These are phyloP conservation scores for Ceriops decandra DNA, from an alignment of 345 rosid genomes.

Conservation along the genomic window DNA sequence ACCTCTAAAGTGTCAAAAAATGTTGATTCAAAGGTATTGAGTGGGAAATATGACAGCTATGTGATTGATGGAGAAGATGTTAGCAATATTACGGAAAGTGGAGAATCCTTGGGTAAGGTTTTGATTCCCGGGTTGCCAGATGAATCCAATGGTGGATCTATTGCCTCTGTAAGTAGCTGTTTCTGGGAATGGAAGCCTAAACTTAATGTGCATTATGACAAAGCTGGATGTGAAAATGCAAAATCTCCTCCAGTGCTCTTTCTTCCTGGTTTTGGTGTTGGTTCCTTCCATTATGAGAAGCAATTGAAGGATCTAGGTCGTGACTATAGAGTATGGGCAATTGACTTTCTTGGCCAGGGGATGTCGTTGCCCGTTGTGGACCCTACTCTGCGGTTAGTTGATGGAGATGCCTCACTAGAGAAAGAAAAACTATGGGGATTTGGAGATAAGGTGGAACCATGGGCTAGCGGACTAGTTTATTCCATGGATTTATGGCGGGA, in stretches of 20 bases:
- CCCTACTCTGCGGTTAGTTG: constrained; percentile 47
- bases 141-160: constrained; percentile 46
- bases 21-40: constrained; percentile 32
- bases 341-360: constrained; percentile 96
- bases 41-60: constrained; percentile 43
- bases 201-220: constrained; percentile 67
- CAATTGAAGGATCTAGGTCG: constrained; percentile 85
- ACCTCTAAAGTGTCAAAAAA: constrained; percentile 18
- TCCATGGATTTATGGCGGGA: constrained; percentile 87
- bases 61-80: constrained; percentile 53
- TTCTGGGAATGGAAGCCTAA: constrained; percentile 89
- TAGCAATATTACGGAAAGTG: constrained; percentile 28
- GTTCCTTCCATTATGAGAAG: constrained; percentile 93
- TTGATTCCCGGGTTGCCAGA: constrained; percentile 73
- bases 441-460: constrained; percentile 69
- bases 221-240: constrained; percentile 57
- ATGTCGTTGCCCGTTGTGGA: constrained; percentile 71
- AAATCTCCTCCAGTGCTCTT: constrained; percentile 69
- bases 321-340: constrained; percentile 89
- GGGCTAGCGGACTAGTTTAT: constrained; percentile 76
- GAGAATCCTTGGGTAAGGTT: constrained; percentile 42
- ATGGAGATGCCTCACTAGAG: constrained; percentile 23
- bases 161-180: constrained; percentile 51
- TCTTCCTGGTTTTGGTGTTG: constrained; percentile 98
- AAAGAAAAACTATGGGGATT: constrained; percentile 66